These are phyloP conservation scores for Tympanopsis confertula DNA, from an alignment of 2,329 filamentous ascomycete species.

Conservation along the genomic window DNA sequence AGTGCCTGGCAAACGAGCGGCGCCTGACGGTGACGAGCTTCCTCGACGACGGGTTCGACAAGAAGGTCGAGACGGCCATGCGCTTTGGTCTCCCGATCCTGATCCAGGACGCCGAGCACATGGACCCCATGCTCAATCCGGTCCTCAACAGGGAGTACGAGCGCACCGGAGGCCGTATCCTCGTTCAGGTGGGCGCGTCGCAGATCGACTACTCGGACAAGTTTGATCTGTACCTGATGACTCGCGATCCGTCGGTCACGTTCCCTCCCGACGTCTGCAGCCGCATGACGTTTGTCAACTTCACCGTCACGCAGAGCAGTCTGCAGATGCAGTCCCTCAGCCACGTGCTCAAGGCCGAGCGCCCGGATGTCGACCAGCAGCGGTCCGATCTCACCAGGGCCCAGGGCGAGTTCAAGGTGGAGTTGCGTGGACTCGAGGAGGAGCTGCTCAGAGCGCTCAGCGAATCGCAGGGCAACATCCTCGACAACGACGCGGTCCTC, in stretches of 20 bases:
- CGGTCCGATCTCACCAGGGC: constrained; percentile 96
- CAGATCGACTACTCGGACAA: constrained; percentile 98
- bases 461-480: constrained; percentile 91
- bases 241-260: constrained; percentile 84
- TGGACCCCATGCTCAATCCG: constrained; percentile 95
- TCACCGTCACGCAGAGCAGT: constrained; percentile 97
- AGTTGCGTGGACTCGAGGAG: constrained; percentile 89
- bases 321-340: constrained; percentile 95
- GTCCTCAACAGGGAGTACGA: constrained; percentile 99
- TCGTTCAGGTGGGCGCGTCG: constrained; percentile 95
- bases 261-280: constrained; percentile 97
- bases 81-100: constrained; percentile 97
- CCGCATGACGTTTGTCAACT: constrained; percentile 97
- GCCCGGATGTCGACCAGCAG: constrained; percentile 91
- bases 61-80: constrained; percentile 96
- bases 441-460: constrained; percentile 88
- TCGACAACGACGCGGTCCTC: constrained; percentile 96
- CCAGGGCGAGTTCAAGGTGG: constrained; percentile 96
- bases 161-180: constrained; percentile 90
- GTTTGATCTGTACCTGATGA: constrained; percentile 91
- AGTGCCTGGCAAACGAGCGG: constrained; percentile 68
- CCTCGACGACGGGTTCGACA: constrained; percentile 93
- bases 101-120: constrained; percentile 93
- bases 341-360: constrained; percentile 92
- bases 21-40: constrained; percentile 95